Evolutionary conservation across 106 monocot genomes (phyloP).

Genomic region (Dendrobium nobile): DNA sequence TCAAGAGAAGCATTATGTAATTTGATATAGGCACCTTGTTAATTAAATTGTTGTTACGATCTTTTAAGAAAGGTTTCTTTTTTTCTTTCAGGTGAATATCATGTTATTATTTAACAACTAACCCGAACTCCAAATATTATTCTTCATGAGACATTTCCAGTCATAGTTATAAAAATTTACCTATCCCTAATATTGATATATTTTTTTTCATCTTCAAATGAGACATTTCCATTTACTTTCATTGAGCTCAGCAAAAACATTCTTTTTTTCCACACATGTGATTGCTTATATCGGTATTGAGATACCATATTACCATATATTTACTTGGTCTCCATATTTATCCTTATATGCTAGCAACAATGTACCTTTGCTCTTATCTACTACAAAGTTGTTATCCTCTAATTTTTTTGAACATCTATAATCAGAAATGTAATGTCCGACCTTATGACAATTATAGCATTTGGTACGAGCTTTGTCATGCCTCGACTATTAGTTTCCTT

Average conservation of each 20-base stretch:
- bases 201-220: conserved; percentile 2
- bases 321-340: not conserved
- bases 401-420: not conserved
- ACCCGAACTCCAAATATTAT: conserved; percentile 17
- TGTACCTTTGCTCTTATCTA: not conserved
- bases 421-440: not conserved
- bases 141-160: not conserved
- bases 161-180: not conserved
- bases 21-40: conserved; percentile 10
- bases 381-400: not conserved
- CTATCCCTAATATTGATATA: not conserved
- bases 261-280: not conserved
- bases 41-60: conserved; percentile 1
- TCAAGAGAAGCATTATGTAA: conserved; percentile 13
- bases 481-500: not conserved
- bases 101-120: conserved; percentile 7
- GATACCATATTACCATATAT: not conserved
- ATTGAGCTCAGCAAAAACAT: conserved; percentile 4
- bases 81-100: not conserved
- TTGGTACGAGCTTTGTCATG: not conserved
- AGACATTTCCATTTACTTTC: not conserved
- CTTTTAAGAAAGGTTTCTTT: conserved; percentile 5
- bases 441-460: not conserved
- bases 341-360: not conserved
- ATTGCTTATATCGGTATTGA: not conserved